A percentile compares a stretch with the other conserved stretches of the same genome.
Evolutionary conservation across 2,329 filamentous ascomycete species (phyloP).

Genomic region (Aspergillus novoparasiticus): DNA sequence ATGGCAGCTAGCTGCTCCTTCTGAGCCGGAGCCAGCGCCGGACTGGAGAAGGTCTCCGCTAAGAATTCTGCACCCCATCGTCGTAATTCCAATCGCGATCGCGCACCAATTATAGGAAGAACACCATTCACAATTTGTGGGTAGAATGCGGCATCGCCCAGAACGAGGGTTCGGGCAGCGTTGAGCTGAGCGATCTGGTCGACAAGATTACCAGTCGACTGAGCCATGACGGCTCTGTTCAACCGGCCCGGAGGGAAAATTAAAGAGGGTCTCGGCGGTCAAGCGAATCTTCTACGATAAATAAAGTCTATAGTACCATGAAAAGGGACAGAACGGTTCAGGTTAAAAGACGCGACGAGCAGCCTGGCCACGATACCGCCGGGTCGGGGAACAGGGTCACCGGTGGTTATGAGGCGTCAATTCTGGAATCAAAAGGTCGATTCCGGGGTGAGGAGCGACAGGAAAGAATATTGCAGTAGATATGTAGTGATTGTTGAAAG

Average conservation of each 20-base stretch:
- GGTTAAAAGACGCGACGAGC: background rate
- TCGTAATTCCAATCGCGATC: conserved; percentile 75
- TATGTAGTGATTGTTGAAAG: background rate
- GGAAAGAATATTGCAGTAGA: background rate
- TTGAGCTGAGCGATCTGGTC: conserved; percentile 87
- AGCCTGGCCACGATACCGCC: background rate
- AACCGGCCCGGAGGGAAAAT: conserved; percentile 9
- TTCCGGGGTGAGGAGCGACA: background rate
- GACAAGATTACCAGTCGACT: conserved; percentile 59
- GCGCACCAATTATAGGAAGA: conserved; percentile 82
- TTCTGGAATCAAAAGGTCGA: background rate
- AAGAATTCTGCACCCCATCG: conserved; percentile 97
- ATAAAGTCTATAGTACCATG: background rate
- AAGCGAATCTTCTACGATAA: background rate
- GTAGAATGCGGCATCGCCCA: conserved; percentile 86
- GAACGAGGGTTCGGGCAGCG: conserved; percentile 84
- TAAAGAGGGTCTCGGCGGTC: background rate
- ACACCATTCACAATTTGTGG: conserved; percentile 89
- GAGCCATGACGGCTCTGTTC: conserved; percentile 52
- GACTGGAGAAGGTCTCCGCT: conserved; percentile 92
- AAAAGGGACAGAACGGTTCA: background rate
- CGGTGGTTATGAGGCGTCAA: background rate
- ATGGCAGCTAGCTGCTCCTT: conserved; percentile 79
- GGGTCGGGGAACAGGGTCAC: background rate
- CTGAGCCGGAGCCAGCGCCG: conserved; percentile 72